Evolutionary conservation across 129 eudicot genomes (phyloP), one percentile per base, ranked within the genome.

Genomic region (Gnaphalium uliginosum): DNA sequence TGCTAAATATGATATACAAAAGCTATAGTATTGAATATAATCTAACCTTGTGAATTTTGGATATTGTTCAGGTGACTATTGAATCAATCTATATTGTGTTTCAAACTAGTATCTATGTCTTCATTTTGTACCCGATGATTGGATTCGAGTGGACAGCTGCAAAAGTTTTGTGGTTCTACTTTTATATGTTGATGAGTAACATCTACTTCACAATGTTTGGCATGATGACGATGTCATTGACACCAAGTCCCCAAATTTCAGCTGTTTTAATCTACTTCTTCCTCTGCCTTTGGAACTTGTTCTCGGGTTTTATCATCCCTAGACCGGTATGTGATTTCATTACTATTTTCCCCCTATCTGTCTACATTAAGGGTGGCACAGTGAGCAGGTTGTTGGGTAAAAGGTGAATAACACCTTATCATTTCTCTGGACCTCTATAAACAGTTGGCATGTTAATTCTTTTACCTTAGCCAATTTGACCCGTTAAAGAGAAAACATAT

Each of bases 271-370:
- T 79, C 78, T 79, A 79, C 37, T 79, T 79, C 73, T 79, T 72
- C 51, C 73, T 79, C 29, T 79, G 83, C 71, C 78, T 79, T 65
- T 72, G 83, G 83, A 79, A 79, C 68, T 66, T 79, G 68, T 79
- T 79, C 26, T 72, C 83, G 0, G 83, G 83, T 37, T 79, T 79
- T 25, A 72, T 79, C 53, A 79, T 79, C 66, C 83, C 83, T 54
- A 54, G 73, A 54, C 83, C 74, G 53, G 83, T 79, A 72, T 24
- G 78, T 50, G 18, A 39, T 77, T 77, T 68, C 57, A 35, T 24
- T 56, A 5, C 6, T 1, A 18, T n/a, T 30, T 50, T 23, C 46
- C 65, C 24, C 32, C 19, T 46, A 7, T 63, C 29, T 22, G 18
- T 39, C 21, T 29, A 29, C 26, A 46, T n/a, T 69, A 25, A 14